Base-by-base conservation (phyloP, 2,329 filamentous ascomycete genomes). In the Tolypocladium endophyticum region DNA sequence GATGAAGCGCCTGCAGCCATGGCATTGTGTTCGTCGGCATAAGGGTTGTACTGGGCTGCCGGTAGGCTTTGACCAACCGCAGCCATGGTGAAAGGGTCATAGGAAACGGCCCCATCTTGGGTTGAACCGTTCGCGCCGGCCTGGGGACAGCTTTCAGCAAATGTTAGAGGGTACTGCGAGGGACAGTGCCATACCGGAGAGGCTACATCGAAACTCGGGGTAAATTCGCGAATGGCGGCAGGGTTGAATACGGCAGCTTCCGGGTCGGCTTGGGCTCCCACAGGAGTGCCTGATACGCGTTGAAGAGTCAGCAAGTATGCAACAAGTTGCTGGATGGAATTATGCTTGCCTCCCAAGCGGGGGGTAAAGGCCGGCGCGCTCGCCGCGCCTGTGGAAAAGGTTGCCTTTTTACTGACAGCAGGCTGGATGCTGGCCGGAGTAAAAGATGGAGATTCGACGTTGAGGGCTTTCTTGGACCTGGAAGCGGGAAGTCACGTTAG, bases 391-490 rank as follows among this genome's bases (percentile, higher is more conserved):
- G 92, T 90, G 9, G 92, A 94, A 64, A 97, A 92, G 11, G 87
- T 87, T 12, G 87, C 82, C 68, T 88, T 88, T 73, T 91, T 91
- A 30, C 76, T 70, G 1, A 76, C 74, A 30, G 81, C 65, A 12
- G 63, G 60, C 61, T 75, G 74, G 52, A 80, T 66, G 61, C 72
- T 76, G 18, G 83, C 78, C 7, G 93, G 93, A 0, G 91, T 97
- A 72, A 99, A 99, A 55, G 93, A 90, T 16, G 94, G 93, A 11
- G 94, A 97, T 69, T 97, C 94, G 69, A 96, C 94, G 73, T 96
- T 99, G 65, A 99, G 81, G 35, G 88, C 80, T 73, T 92, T 94
- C 74, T 90, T 91, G 30, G 78, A 70, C 61, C 79, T 81, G 61
- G 61, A 52, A 47, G 30, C 9, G 47, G 50, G 12, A 3, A 5